Evolutionary conservation across 768 basidiomycete species (phyloP).

Genomic region (Auricularia sp.): DNA sequence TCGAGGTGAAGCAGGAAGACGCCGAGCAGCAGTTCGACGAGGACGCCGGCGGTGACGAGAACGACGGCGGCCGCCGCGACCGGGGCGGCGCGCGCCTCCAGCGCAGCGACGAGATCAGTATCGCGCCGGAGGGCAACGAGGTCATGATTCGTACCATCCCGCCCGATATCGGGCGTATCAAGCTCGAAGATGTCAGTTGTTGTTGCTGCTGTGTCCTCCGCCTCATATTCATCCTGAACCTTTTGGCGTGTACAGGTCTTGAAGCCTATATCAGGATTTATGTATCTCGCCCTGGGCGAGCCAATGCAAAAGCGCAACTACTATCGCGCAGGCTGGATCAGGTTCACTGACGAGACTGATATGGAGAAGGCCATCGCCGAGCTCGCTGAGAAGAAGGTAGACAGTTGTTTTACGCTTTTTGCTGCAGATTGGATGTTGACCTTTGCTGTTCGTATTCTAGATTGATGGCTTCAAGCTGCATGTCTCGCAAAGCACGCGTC

Average conservation of each 20-base stretch:
- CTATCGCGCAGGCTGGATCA: slow-evolving; percentile 91
- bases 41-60: slow-evolving; percentile 16
- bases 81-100: slow-evolving; percentile 39
- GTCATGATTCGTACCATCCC: slow-evolving; percentile 94
- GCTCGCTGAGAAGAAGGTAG: slow-evolving; percentile 77
- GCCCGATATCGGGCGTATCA: slow-evolving; percentile 80
- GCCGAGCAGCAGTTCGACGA: slow-evolving; percentile 21
- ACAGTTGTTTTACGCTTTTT: slow-evolving; percentile 8
- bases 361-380: slow-evolving; percentile 63
- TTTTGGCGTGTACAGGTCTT: slow-evolving; percentile 45
- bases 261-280: slow-evolving; percentile 64
- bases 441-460: slow-evolving; percentile 27
- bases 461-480: slow-evolving; percentile 93
- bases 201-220: slow-evolving; percentile 5
- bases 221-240: slow-evolving; percentile 5
- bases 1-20: slow-evolving; percentile 7
- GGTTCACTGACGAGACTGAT: slow-evolving; percentile 76
- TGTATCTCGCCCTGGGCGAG: slow-evolving; percentile 84
- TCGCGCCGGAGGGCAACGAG: slow-evolving; percentile 70
- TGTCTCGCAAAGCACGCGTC: slow-evolving; percentile 69
- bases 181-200: slow-evolving; percentile 71
- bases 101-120: slow-evolving; percentile 56
- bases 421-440: no score
- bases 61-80: slow-evolving; percentile 5
- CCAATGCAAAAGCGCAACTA: slow-evolving; percentile 88